A percentile compares a stretch with the other conserved stretches of the same genome.
phyloP scores from a whole-genome alignment of 1,284 basidiomycete species.

The Pascua sp. region DNA sequence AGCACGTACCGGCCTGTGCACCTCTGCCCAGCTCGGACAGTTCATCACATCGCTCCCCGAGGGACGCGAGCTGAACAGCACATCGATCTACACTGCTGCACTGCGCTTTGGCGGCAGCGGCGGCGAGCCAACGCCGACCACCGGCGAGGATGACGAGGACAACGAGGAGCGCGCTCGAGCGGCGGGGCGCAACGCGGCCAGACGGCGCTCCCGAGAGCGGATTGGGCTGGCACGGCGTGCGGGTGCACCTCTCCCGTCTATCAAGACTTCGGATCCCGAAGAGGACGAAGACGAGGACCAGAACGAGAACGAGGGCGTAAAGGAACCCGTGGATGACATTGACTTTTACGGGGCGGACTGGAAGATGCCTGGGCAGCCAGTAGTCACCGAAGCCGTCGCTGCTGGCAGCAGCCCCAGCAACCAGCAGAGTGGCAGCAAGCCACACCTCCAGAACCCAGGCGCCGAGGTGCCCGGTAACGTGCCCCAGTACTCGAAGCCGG shows the following conservation, averaged over 20 bases:
- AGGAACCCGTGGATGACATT: no score
- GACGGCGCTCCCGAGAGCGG: no score
- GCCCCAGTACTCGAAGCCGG: constrained; percentile 34
- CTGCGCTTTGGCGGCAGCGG: constrained; percentile 32
- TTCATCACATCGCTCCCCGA: constrained; percentile 75
- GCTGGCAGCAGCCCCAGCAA: no score
- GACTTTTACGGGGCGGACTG: no score
- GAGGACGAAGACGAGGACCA: constrained; percentile 7
- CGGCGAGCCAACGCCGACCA: neutral
- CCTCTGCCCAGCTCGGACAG: constrained; percentile 64
- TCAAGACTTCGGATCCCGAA: neutral
- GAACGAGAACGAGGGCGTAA: neutral
- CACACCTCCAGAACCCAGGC: neutral
- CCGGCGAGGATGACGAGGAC: neutral
- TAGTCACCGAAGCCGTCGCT: no score
- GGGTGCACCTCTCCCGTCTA: neutral
- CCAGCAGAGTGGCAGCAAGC: neutral
- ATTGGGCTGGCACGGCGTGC: no score
- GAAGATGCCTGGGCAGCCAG: no score
- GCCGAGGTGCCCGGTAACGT: constrained; percentile 3
- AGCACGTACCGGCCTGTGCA: constrained; percentile 66
- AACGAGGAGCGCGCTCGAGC: neutral
- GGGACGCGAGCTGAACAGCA: constrained; percentile 61
- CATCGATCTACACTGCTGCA: constrained; percentile 54
- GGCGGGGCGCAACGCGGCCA: no score